phyloP scores from a whole-genome alignment of 805 yeast species.

The Saccharomycopsis sp. region DNA sequence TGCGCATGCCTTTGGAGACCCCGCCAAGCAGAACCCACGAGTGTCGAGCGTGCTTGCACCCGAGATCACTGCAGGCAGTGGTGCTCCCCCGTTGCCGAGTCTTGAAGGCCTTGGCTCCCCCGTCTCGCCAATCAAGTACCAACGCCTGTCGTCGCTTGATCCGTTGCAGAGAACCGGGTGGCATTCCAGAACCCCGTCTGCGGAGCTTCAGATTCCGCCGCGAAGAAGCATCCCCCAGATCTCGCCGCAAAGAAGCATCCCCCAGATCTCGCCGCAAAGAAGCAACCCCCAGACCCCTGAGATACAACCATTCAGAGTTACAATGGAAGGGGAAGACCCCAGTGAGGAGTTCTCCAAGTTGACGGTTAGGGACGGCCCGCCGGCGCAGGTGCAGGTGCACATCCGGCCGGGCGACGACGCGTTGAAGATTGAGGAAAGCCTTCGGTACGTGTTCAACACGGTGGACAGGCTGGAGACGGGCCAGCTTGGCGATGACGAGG shows the following conservation, averaged over 20 bases:
- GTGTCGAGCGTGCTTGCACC: too few relatives aligned
- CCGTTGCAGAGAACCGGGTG: background rate
- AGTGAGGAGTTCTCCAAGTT: background rate
- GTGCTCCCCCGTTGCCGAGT: too few relatives aligned
- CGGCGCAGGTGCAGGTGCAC: conserved; percentile 12
- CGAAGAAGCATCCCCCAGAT: conserved; percentile 3
- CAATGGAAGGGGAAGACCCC: background rate
- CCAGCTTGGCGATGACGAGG: too few relatives aligned
- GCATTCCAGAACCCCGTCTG: conserved; percentile 3
- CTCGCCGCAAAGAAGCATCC: conserved; percentile 1
- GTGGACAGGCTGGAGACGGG: conserved; percentile 39
- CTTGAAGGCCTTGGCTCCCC: too few relatives aligned
- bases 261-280: background rate
- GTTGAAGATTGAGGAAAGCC: conserved; percentile 33
- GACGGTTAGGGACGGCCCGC: conserved; percentile 10
- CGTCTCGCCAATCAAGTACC: too few relatives aligned
- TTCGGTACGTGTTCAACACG: conserved; percentile 41
- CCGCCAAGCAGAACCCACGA: too few relatives aligned
- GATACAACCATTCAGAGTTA: too few relatives aligned
- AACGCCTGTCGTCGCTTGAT: too few relatives aligned
- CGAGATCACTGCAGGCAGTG: too few relatives aligned
- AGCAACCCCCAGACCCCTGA: background rate
- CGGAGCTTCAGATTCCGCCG: background rate
- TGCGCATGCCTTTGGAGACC: too few relatives aligned
- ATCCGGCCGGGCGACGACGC: conserved; percentile 7